Evolutionary conservation across 768 basidiomycete species (phyloP).

Genomic region (Suillus weaverae): DNA sequence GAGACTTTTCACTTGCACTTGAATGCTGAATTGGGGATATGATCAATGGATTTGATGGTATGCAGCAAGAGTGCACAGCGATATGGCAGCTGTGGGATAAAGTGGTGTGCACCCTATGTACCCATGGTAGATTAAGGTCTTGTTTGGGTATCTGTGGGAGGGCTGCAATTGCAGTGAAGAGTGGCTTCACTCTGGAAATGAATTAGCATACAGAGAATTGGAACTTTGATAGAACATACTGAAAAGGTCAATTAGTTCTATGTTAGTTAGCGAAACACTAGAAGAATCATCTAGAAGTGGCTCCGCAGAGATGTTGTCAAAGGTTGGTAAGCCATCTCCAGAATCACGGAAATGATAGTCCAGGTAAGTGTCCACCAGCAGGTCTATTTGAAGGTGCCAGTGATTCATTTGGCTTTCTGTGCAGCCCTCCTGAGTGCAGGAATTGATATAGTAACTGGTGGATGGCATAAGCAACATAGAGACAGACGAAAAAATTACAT

Average conservation of each 20-base stretch:
- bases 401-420: not conserved
- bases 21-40: not conserved
- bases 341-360: not conserved
- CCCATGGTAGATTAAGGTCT: not conserved
- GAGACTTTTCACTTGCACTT: not conserved
- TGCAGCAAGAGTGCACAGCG: not conserved
- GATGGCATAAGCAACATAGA: not conserved
- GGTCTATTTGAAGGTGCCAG: not conserved
- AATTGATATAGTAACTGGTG: not conserved
- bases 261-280: not conserved
- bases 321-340: not conserved
- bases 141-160: not conserved
- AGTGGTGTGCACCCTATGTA: not conserved
- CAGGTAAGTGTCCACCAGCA: not conserved
- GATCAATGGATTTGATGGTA: not conserved
- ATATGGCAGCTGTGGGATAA: not conserved
- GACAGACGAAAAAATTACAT: not conserved
- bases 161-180: not conserved
- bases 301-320: not conserved
- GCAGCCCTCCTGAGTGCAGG: not conserved
- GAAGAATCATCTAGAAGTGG: not conserved
- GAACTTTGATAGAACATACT: not conserved
- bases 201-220: not conserved
- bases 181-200: not conserved
- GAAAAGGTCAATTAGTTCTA: not conserved